Evolutionary conservation across 371 early-diverging fungal species (phyloP).

Genomic region (Mortierella sp.): DNA sequence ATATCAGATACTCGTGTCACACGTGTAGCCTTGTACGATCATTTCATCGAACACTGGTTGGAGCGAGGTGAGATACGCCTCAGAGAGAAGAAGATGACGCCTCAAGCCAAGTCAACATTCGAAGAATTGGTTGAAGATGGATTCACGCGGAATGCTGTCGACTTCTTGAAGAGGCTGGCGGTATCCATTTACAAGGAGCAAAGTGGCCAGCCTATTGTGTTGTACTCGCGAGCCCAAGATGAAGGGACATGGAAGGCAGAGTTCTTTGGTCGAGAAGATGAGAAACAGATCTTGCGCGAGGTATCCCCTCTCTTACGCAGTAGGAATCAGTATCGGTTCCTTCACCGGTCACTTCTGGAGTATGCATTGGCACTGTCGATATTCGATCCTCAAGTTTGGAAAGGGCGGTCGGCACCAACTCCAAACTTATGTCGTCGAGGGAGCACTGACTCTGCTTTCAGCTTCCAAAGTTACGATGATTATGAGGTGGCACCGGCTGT

Average conservation of each 20-base stretch:
- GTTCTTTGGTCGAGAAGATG: slow-evolving; percentile 8
- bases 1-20: background rate
- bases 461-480: background rate
- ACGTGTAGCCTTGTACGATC: slow-evolving; percentile 10
- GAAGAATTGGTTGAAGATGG: background rate
- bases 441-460: background rate
- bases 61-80: background rate
- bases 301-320: slow-evolving; percentile 8
- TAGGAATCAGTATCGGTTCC: slow-evolving; percentile 18
- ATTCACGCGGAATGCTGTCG: background rate
- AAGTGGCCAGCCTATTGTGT: background rate
- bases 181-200: background rate
- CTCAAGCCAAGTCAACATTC: background rate
- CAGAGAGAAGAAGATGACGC: background rate
- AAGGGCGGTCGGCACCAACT: background rate
- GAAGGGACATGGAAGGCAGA: background rate
- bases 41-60: slow-evolving; percentile 4
- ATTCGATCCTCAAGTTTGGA: slow-evolving; percentile 6
- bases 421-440: background rate
- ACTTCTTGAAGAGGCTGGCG: background rate
- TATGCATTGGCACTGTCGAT: slow-evolving; percentile 11
- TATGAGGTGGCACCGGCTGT: background rate
- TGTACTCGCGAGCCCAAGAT: background rate
- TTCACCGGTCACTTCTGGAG: slow-evolving; percentile 15
- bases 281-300: slow-evolving; percentile 3